Evolutionary conservation across 1,139 yeast species (phyloP).

Genomic region (Hyphopichia burtonii): DNA sequence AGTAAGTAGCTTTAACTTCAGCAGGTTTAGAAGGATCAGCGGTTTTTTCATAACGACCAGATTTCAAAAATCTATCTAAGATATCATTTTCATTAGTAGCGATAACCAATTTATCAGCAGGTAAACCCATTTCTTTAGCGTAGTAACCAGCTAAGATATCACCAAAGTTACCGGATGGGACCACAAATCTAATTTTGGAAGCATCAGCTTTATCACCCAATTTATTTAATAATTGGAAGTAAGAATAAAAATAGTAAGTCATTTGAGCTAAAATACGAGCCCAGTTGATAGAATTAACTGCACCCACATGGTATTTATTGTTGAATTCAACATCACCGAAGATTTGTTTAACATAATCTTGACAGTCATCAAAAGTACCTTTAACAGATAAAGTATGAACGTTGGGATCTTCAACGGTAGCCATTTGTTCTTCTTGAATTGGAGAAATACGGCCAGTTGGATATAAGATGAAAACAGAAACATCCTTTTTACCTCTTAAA

Average conservation of each 20-base stretch:
- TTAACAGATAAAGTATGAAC: constrained; percentile 93
- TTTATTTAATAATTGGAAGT: constrained; percentile 64
- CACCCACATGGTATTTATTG: constrained; percentile 88
- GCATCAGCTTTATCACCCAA: constrained; percentile 23
- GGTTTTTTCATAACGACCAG: constrained; percentile 78
- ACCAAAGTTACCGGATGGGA: constrained; percentile 98
- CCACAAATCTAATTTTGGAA: constrained; percentile 73
- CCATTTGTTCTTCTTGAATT: constrained; percentile 97
- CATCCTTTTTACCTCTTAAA: constrained; percentile 92
- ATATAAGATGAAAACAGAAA: constrained; percentile 89
- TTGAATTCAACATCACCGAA: constrained; percentile 90
- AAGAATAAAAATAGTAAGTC: constrained; percentile 92
- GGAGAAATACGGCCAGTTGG: constrained; percentile 98
- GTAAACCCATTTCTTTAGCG: constrained; percentile 94
- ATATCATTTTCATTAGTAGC: constrained; percentile 97
- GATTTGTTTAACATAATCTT: constrained; percentile 89
- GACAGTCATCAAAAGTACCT: constrained; percentile 98
- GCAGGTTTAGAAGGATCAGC: constrained; percentile 40
- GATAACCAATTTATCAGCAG: constrained; percentile 79
- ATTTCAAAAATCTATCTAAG: constrained; percentile 83
- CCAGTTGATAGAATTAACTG: constrained; percentile 98
- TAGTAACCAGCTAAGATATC: constrained; percentile 95
- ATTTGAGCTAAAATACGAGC: constrained; percentile 97
- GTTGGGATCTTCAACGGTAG: constrained; percentile 90
- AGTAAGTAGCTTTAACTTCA: constrained; percentile 82